These are phyloP conservation scores for Brassica rapa DNA, from an alignment of 345 rosid species.

Conservation along the genomic window DNA sequence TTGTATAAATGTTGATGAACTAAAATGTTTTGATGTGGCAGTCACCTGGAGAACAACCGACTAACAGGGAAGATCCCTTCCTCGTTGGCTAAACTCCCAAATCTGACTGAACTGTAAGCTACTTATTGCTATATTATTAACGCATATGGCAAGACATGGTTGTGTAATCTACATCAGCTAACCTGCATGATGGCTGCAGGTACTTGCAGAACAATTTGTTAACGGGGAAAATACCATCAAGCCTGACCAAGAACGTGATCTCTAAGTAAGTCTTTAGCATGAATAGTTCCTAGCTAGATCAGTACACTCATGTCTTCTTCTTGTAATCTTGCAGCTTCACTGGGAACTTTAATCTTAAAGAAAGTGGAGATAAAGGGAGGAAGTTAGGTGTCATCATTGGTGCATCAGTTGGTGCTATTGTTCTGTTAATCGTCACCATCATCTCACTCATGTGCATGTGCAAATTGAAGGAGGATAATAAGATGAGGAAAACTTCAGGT, in stretches of 20 bases:
- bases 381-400: conserved; percentile 57
- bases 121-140: background rate
- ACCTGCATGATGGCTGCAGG: conserved; percentile 55
- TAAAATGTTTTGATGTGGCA: conserved; percentile 40
- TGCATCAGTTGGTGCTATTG: conserved; percentile 70
- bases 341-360: conserved; percentile 68
- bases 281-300: conserved; percentile 2
- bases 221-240: conserved; percentile 75
- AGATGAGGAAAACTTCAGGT: conserved; percentile 38
- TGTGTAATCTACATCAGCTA: conserved; percentile 12
- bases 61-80: conserved; percentile 85
- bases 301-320: conserved; percentile 4
- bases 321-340: conserved; percentile 52
- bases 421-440: conserved; percentile 65
- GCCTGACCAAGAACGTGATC: conserved; percentile 48
- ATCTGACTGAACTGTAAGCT: conserved; percentile 93
- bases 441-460: conserved; percentile 55
- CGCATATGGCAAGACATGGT: background rate
- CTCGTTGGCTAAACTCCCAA: conserved; percentile 62
- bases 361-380: conserved; percentile 49
- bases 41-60: conserved; percentile 93
- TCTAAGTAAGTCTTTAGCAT: conserved; percentile 58
- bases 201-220: conserved; percentile 81
- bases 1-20: conserved; percentile 29
- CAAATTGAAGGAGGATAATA: conserved; percentile 52